These are phyloP conservation scores for Ophiocordyceps camponoti-floridani DNA, from an alignment of 2,329 filamentous ascomycete species.

Conservation along the genomic window DNA sequence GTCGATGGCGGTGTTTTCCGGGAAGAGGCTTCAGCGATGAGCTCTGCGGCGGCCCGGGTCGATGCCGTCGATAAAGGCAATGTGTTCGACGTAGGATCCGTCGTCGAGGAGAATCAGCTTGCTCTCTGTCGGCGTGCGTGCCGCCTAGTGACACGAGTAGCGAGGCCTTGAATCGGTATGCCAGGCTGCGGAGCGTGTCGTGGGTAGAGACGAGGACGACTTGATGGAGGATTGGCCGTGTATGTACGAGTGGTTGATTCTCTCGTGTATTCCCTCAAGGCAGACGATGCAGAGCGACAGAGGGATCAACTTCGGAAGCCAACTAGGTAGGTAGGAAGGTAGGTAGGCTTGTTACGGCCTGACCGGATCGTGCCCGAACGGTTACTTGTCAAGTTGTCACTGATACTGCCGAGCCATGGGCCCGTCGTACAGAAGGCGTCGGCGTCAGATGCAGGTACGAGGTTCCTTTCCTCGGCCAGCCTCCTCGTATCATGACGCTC, in stretches of 20 bases:
- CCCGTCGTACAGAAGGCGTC: too few species aligned
- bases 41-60: slow-evolving; percentile 18
- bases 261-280: too few species aligned
- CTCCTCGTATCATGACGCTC: too few species aligned
- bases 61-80: slow-evolving; percentile 35
- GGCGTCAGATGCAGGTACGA: too few species aligned
- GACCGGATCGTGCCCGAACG: too few species aligned
- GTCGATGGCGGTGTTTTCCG: slow-evolving; percentile 35
- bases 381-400: too few species aligned
- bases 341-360: too few species aligned
- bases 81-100: slow-evolving; percentile 49
- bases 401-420: too few species aligned
- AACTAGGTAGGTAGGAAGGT: too few species aligned
- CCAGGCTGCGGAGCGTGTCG: slow-evolving; percentile 24
- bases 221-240: slow-evolving; percentile 40
- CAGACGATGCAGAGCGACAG: too few species aligned
- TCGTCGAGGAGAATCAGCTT: slow-evolving; percentile 43
- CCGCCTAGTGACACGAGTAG: slow-evolving; percentile 45
- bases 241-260: too few species aligned
- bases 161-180: slow-evolving; percentile 28
- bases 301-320: slow-evolving; percentile 1
- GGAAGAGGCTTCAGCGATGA: slow-evolving; percentile 41
- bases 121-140: slow-evolving; percentile 40
- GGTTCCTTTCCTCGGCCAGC: too few species aligned
- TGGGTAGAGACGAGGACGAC: slow-evolving; percentile 44